Percentiles rank a stretch among this genome's conserved stretches.
These are phyloP conservation scores for Nicotiana tabacum DNA, from an alignment of 257 asterid genomes.

Conservation along the genomic window DNA sequence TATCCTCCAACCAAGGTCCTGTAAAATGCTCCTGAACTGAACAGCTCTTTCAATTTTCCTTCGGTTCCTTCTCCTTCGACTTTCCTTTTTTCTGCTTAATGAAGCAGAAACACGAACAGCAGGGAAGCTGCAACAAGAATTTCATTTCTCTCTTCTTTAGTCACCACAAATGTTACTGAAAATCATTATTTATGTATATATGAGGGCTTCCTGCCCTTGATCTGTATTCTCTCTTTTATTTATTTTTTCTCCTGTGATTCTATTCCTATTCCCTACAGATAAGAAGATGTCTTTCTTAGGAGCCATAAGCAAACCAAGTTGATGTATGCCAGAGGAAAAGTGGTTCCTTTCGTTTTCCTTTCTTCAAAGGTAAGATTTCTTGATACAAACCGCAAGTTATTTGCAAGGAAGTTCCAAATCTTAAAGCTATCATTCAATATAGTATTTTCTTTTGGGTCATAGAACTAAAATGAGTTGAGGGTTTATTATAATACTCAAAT, in stretches of 20 bases:
- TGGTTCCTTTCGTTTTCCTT: constrained; percentile 6
- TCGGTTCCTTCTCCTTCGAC: constrained; percentile 24
- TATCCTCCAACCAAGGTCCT: not conserved
- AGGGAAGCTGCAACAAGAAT: constrained; percentile 38
- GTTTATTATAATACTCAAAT: not conserved
- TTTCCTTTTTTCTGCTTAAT: constrained; percentile 31
- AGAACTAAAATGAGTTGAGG: not conserved
- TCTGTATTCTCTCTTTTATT: not conserved
- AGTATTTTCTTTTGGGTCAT: too few species aligned
- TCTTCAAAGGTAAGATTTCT: constrained; percentile 4
- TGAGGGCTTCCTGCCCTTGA: not conserved
- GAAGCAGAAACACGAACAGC: constrained; percentile 67
- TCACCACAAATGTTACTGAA: not conserved
- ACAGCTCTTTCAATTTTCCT: constrained; percentile 18
- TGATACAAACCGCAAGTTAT: not conserved
- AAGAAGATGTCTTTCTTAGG: constrained; percentile 22
- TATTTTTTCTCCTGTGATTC: constrained; percentile 24
- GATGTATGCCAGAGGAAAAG: not conserved
- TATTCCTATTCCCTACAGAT: constrained; percentile 19
- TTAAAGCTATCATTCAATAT: not conserved
- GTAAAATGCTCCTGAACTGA: not conserved
- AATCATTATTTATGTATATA: constrained; percentile 15
- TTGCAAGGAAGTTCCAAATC: not conserved
- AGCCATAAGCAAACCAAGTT: constrained; percentile 3
- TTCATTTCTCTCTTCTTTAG: constrained; percentile 28